Evolutionary conservation across 192 early-diverging fungal species (phyloP).

Genomic region (Thamnidium elegans): DNA sequence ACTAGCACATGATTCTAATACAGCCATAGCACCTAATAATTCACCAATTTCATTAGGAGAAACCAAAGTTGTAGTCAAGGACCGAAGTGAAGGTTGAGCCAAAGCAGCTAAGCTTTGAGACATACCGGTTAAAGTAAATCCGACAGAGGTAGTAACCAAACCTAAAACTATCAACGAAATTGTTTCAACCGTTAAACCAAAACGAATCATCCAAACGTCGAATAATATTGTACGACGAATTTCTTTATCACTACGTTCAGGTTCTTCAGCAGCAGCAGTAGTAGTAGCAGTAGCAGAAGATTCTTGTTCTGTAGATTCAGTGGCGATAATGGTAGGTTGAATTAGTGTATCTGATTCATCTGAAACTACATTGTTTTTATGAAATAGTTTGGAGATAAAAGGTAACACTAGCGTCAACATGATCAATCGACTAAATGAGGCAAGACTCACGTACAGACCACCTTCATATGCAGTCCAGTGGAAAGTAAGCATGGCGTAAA

Average conservation of each 20-base stretch:
- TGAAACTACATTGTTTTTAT: slow-evolving; percentile 4
- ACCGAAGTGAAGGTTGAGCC: slow-evolving; percentile 37
- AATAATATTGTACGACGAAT: slow-evolving; percentile 22
- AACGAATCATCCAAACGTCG: slow-evolving; percentile 46
- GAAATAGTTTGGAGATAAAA: slow-evolving; percentile 29
- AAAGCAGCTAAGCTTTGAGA: slow-evolving; percentile 36
- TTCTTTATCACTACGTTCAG: not conserved
- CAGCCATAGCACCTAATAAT: slow-evolving; percentile 44
- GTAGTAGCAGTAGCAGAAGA: not conserved
- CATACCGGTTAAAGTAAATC: slow-evolving; percentile 21
- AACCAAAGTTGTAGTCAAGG: slow-evolving; percentile 45
- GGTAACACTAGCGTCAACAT: slow-evolving; percentile 39
- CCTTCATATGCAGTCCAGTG: slow-evolving; percentile 46
- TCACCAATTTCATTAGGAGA: slow-evolving; percentile 46
- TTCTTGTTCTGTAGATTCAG: not conserved
- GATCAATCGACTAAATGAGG: slow-evolving; percentile 24
- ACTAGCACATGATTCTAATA: slow-evolving; percentile 44
- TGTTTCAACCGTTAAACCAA: slow-evolving; percentile 35
- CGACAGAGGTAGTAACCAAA: slow-evolving; percentile 16
- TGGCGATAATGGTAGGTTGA: not conserved
- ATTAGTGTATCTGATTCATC: not conserved
- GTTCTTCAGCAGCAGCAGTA: not conserved
- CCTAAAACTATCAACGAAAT: slow-evolving; percentile 30
- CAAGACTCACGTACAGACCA: slow-evolving; percentile 35
- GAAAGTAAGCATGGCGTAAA: slow-evolving; percentile 46